Percentiles rank a stretch among this genome's conserved stretches.
Evolutionary conservation across 2,329 filamentous ascomycete genomes (phyloP).

Genomic region (Ustilaginoidea virens): DNA sequence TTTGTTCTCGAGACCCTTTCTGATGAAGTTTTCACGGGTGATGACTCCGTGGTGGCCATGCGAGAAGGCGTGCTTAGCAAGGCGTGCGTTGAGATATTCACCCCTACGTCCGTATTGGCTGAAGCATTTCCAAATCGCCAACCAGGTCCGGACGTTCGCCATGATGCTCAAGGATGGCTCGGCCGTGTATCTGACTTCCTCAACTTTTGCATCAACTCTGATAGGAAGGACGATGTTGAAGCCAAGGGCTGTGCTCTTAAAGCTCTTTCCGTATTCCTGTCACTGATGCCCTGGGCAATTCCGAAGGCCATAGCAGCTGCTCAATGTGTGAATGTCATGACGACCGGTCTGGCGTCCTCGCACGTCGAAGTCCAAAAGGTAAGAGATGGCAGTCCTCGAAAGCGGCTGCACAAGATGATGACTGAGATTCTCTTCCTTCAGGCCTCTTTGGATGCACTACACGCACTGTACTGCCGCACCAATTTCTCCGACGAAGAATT

Average conservation of each 20-base stretch:
- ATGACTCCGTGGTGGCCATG: slow-evolving; percentile 73
- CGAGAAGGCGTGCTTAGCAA: slow-evolving; percentile 74
- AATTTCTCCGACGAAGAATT: slow-evolving; percentile 69
- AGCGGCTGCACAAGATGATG: not conserved
- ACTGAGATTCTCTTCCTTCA: slow-evolving; percentile 18
- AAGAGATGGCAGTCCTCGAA: not conserved
- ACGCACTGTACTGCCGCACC: slow-evolving; percentile 61
- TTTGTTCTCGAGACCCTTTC: slow-evolving; percentile 81
- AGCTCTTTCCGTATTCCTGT: slow-evolving; percentile 60
- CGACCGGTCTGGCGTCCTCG: slow-evolving; percentile 52
- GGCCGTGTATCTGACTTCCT: slow-evolving; percentile 61
- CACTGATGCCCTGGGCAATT: slow-evolving; percentile 75
- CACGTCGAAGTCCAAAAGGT: slow-evolving; percentile 64
- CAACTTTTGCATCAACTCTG: slow-evolving; percentile 52
- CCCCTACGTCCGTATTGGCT: slow-evolving; percentile 56
- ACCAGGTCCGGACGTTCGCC: slow-evolving; percentile 51
- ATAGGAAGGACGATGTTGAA: slow-evolving; percentile 48
- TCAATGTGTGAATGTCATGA: slow-evolving; percentile 54
- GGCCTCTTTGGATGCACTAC: slow-evolving; percentile 71
- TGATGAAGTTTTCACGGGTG: slow-evolving; percentile 84
- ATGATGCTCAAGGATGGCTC: slow-evolving; percentile 77
- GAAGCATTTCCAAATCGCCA: slow-evolving; percentile 65
- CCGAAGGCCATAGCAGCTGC: slow-evolving; percentile 64
- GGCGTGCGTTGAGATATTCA: slow-evolving; percentile 87
- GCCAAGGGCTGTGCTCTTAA: slow-evolving; percentile 59